Conservation (phyloP, 768 basidiomycete genomes). For the Rhodotorula toruloides region DNA sequence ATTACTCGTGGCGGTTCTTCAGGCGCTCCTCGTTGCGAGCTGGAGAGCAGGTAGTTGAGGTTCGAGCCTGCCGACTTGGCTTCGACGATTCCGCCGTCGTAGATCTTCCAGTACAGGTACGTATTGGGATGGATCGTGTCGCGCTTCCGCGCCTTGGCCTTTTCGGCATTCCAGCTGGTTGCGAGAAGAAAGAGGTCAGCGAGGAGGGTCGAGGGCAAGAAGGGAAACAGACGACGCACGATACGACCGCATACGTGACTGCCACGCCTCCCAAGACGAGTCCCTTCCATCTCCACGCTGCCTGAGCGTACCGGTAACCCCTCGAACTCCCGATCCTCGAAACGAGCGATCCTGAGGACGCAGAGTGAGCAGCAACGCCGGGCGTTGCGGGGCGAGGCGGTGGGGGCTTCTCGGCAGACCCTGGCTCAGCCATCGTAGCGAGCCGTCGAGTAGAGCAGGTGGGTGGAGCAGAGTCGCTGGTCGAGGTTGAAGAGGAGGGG, state of each 20-base stretch:
- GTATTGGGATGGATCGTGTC: conserved; percentile 34
- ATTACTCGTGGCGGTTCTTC: conserved; percentile 42
- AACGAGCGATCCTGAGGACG: too few species aligned
- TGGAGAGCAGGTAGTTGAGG: conserved; percentile 39
- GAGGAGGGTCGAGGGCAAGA: not conserved
- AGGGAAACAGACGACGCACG: conserved; percentile 13
- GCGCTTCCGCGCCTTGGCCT: conserved; percentile 24
- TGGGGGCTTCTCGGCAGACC: not conserved
- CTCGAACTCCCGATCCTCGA: not conserved
- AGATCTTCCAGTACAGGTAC: conserved; percentile 43
- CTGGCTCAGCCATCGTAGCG: not conserved
- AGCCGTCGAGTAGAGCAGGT: not conserved
- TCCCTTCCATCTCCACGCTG: conserved; percentile 20
- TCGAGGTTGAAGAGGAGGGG: too few species aligned
- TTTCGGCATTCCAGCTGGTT: conserved; percentile 6
- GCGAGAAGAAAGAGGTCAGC: not conserved
- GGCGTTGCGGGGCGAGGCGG: conserved; percentile 16
- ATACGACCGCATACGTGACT: not conserved
- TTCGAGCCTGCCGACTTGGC: conserved; percentile 32
- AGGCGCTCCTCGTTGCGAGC: conserved; percentile 19
- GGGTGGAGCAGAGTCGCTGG: too few species aligned
- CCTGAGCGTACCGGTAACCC: not conserved
- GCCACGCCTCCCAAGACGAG: conserved; percentile 9
- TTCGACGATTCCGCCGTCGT: conserved; percentile 42
- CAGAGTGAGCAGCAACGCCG: not conserved